Evolutionary conservation across 2,329 filamentous ascomycete species (phyloP).

Genomic region (Aureobasidium namibiae): DNA sequence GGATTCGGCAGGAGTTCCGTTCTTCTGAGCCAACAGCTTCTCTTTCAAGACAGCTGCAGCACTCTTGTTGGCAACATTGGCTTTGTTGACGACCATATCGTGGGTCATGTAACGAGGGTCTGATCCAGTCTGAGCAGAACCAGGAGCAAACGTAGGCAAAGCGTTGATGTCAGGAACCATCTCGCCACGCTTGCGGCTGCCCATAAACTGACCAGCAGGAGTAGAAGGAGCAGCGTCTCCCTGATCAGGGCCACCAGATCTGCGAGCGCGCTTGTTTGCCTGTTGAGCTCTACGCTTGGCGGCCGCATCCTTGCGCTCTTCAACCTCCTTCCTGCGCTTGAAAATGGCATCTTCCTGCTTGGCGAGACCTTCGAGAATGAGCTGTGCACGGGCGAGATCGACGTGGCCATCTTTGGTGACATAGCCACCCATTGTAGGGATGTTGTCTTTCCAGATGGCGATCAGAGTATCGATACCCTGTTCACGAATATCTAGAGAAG

Average conservation of each 20-base stretch:
- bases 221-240: conserved; percentile 24
- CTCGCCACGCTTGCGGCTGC: conserved; percentile 21
- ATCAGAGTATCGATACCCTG: conserved; percentile 95
- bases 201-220: conserved; percentile 19
- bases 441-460: conserved; percentile 92
- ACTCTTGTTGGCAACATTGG: conserved; percentile 84
- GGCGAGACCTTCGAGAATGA: conserved; percentile 79
- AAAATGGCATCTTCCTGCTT: conserved; percentile 95
- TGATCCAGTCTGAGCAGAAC: conserved; percentile 44
- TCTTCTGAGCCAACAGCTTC: conserved; percentile 52
- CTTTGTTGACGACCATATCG: conserved; percentile 71
- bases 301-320: conserved; percentile 73
- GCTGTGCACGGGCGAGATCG: conserved; percentile 75
- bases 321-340: conserved; percentile 72
- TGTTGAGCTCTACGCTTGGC: conserved; percentile 66
- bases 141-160: conserved; percentile 51
- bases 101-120: conserved; percentile 59
- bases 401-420: conserved; percentile 92
- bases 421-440: conserved; percentile 88
- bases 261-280: conserved; percentile 18
- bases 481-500: conserved; percentile 94
- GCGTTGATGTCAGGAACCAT: conserved; percentile 30
- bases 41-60: conserved; percentile 83
- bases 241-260: conserved; percentile 22
- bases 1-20: conserved; percentile 22